Evolutionary conservation across 2,329 filamentous ascomycete species (phyloP).

Genomic region (Fusarium denticulatum): DNA sequence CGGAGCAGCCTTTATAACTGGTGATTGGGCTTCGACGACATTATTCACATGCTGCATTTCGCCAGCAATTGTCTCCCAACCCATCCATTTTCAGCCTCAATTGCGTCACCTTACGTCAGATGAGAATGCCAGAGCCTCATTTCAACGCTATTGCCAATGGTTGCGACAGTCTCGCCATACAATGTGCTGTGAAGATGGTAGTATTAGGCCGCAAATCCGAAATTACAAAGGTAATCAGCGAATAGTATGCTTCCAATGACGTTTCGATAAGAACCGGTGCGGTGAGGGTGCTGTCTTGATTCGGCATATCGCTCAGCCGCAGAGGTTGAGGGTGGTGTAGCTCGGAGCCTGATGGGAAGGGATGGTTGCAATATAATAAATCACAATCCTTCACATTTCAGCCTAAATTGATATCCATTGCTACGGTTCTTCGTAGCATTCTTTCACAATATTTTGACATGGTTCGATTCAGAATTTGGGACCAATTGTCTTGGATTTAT

Average conservation of each 20-base stretch:
- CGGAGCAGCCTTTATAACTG: not conserved
- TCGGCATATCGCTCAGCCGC: not conserved
- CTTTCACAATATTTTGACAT: rapidly evolving
- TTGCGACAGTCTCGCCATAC: not conserved
- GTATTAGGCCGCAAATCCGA: not conserved
- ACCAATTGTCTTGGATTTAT: not conserved
- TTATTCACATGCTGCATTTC: not conserved
- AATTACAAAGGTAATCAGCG: not conserved
- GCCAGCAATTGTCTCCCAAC: not conserved
- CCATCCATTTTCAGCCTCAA: not conserved
- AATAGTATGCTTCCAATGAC: not conserved
- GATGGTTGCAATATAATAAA: not conserved
- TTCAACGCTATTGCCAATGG: not conserved
- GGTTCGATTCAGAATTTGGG: too few relatives aligned
- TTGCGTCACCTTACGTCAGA: not conserved
- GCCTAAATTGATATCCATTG: not conserved
- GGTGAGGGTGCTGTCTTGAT: too few relatives aligned
- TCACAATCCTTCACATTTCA: not conserved
- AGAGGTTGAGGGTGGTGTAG: not conserved
- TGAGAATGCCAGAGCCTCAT: not conserved
- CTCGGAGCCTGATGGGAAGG: not conserved
- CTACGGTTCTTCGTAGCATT: rapidly evolving
- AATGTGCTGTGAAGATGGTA: rapidly evolving
- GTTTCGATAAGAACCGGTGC: not conserved
- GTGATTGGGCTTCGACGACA: not conserved